phyloP scores from a whole-genome alignment of 345 rosid species.

The Brassica carinata region DNA sequence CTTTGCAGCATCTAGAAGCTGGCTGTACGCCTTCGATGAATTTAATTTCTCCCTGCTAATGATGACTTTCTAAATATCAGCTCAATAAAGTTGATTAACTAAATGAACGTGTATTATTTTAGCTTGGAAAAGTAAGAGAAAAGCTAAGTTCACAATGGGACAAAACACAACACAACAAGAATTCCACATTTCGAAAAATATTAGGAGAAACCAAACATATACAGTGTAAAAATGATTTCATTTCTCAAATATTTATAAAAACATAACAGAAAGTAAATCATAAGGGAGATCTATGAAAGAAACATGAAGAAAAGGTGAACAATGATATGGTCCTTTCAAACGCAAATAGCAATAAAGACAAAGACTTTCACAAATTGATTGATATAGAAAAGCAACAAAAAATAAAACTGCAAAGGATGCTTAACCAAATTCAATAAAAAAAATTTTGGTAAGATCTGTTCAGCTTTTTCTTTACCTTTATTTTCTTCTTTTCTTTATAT shows the following conservation, averaged over 20 bases:
- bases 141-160: background rate
- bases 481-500: background rate
- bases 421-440: constrained; percentile 15
- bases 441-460: background rate
- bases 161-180: constrained; percentile 4
- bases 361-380: constrained; percentile 34
- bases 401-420: constrained; percentile 14
- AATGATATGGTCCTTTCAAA: constrained; percentile 28
- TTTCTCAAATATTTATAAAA: background rate
- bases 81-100: background rate
- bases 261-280: background rate
- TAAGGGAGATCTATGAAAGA: constrained; percentile 12
- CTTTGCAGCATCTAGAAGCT: constrained; percentile 86
- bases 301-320: constrained; percentile 24
- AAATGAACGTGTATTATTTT: background rate
- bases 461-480: constrained; percentile 1
- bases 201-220: constrained; percentile 16
- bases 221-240: constrained; percentile 4
- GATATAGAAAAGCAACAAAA: constrained; percentile 13
- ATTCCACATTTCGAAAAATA: background rate
- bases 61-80: background rate
- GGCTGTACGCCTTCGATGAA: constrained; percentile 58
- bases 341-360: constrained; percentile 37
- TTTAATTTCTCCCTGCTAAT: constrained; percentile 72
- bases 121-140: background rate